These are phyloP conservation scores for Agaricus subrufescens DNA, from an alignment of 768 basidiomycete genomes.

Conservation along the genomic window DNA sequence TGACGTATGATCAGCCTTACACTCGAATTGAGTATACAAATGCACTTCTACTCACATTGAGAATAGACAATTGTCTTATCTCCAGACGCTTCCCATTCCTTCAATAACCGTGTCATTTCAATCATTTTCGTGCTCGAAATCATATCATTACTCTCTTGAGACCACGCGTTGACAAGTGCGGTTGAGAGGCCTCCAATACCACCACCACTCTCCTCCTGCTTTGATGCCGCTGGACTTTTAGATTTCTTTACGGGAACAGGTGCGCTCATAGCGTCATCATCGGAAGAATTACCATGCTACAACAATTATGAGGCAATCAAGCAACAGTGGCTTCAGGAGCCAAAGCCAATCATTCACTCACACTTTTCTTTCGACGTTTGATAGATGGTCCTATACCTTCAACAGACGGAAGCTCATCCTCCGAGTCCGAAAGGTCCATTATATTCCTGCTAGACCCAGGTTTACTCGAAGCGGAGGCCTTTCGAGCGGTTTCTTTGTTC, in stretches of 20 bases:
- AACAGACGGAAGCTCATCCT: constrained; percentile 52
- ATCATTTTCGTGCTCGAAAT: constrained; percentile 71
- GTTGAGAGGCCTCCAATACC: constrained; percentile 30
- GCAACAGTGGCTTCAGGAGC: constrained; percentile 10
- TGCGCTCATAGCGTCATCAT: not conserved
- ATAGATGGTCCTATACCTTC: constrained; percentile 17
- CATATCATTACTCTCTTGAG: constrained; percentile 54
- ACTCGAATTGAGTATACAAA: not conserved
- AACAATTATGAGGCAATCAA: not conserved
- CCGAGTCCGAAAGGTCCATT: constrained; percentile 32
- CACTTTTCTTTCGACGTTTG: constrained; percentile 1
- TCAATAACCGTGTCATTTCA: constrained; percentile 48
- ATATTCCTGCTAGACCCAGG: constrained; percentile 18
- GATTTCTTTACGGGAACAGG: constrained; percentile 10
- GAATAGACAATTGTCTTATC: constrained; percentile 73
- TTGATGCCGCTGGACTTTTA: constrained; percentile 13
- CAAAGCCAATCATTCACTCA: constrained; percentile 15
- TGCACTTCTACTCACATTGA: constrained; percentile 44
- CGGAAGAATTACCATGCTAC: not conserved
- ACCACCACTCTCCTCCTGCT: constrained; percentile 8
- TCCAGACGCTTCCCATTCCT: constrained; percentile 52
- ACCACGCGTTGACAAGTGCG: constrained; percentile 48
- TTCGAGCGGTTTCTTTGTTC: constrained; percentile 19
- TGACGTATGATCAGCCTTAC: constrained; percentile 1
- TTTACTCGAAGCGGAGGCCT: constrained; percentile 22